Evolutionary conservation across 305 asterid species (phyloP).

Genomic region (Petunia hybrid): DNA sequence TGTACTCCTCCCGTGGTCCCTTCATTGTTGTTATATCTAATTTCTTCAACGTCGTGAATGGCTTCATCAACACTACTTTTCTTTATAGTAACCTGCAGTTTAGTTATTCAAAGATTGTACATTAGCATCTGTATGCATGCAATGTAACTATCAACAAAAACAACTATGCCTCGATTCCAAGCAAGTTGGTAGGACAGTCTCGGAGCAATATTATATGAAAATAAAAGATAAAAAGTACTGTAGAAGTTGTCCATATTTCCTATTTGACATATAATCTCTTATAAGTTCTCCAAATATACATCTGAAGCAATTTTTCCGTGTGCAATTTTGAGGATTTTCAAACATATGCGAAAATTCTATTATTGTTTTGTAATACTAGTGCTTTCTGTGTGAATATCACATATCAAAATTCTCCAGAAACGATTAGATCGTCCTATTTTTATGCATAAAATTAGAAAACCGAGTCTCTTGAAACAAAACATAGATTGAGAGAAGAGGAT

Average conservation of each 20-base stretch:
- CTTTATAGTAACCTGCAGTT: constrained; percentile 17
- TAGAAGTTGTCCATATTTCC: no score
- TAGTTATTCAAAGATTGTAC: not conserved
- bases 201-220: no score
- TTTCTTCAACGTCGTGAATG: constrained; percentile 27
- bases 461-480: not conserved
- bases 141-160: not conserved
- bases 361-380: not conserved
- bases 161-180: not conserved
- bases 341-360: not conserved
- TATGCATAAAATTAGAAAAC: no score
- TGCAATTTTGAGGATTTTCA: no score
- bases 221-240: no score
- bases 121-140: not conserved
- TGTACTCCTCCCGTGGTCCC: constrained; percentile 21
- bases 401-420: no score
- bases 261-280: no score
- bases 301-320: no score
- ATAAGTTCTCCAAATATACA: not conserved
- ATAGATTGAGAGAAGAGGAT: not conserved
- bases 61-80: constrained; percentile 9
- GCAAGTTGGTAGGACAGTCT: not conserved
- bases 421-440: not conserved
- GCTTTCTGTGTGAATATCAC: not conserved
- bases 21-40: constrained; percentile 27